Conservation (phyloP, 2,329 filamentous ascomycete species). For the Pyrenophora seminiperda region DNA sequence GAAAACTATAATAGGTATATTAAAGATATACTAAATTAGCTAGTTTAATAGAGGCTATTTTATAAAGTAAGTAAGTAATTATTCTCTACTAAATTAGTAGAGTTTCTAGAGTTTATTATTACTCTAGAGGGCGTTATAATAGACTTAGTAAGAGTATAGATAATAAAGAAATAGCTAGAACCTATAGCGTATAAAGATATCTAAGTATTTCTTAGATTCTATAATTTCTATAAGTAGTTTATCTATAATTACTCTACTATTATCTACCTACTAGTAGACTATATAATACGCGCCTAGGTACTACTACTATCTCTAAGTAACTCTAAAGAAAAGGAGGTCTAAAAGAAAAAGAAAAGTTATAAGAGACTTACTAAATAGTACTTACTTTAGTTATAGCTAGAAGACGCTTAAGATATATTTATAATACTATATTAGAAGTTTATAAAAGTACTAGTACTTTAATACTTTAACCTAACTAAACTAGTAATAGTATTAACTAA, state of each 20-base stretch:
- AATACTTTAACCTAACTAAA: background rate
- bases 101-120: no score
- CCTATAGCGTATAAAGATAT: background rate
- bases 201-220: background rate
- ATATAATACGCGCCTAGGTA: background rate
- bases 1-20: no score
- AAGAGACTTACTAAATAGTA: background rate
- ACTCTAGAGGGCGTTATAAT: no score
- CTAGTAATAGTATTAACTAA: background rate
- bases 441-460: background rate
- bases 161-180: no score
- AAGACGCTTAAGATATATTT: background rate
- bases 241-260: background rate
- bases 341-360: background rate
- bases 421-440: background rate
- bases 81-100: no score
- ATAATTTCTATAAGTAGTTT: background rate
- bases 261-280: background rate
- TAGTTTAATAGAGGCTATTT: no score
- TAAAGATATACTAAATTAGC: no score
- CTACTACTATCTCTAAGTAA: background rate
- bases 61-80: no score
- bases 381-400: background rate
- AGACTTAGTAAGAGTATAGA: no score
- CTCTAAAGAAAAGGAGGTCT: background rate